Percentiles rank a stretch among this genome's conserved stretches.
Conservation (phyloP, 176 grass and related monocot species). For the Tillandsia leiboldiana region DNA sequence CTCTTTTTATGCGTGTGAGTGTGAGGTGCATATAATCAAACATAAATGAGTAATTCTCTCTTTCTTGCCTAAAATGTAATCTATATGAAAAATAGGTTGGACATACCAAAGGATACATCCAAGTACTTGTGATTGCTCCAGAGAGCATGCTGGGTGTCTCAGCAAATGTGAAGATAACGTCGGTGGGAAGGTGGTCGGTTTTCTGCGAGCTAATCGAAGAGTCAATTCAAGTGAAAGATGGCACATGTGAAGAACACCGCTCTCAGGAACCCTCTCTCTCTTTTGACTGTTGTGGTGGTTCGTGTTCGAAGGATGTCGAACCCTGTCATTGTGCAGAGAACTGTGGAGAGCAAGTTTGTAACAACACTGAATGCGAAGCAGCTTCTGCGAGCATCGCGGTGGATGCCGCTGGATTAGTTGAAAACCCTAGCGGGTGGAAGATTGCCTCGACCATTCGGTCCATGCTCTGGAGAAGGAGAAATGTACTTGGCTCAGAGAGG, state of each 20-base stretch:
- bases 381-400: neutral
- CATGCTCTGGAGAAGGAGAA: slow-evolving; percentile 46
- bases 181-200: slow-evolving; percentile 80
- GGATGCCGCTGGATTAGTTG: neutral
- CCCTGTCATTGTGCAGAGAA: slow-evolving; percentile 5
- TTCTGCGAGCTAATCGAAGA: slow-evolving; percentile 66
- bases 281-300: slow-evolving; percentile 22
- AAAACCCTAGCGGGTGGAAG: neutral
- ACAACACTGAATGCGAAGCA: neutral
- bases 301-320: slow-evolving; percentile 30
- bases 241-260: neutral
- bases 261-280: slow-evolving; percentile 28
- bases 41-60: neutral
- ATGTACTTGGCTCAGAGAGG: slow-evolving; percentile 19
- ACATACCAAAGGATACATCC: slow-evolving; percentile 89
- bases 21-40: neutral
- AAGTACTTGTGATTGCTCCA: slow-evolving; percentile 81
- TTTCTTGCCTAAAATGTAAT: slow-evolving; percentile 1
- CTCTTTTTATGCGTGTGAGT: neutral
- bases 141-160: slow-evolving; percentile 68
- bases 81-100: slow-evolving; percentile 46
- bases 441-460: slow-evolving; percentile 27
- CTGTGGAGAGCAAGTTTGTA: slow-evolving; percentile 3
- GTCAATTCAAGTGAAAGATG: slow-evolving; percentile 23
- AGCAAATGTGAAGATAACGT: slow-evolving; percentile 63